These are phyloP conservation scores for Pisolithus microcarpus DNA, from an alignment of 768 basidiomycete species.

Conservation along the genomic window DNA sequence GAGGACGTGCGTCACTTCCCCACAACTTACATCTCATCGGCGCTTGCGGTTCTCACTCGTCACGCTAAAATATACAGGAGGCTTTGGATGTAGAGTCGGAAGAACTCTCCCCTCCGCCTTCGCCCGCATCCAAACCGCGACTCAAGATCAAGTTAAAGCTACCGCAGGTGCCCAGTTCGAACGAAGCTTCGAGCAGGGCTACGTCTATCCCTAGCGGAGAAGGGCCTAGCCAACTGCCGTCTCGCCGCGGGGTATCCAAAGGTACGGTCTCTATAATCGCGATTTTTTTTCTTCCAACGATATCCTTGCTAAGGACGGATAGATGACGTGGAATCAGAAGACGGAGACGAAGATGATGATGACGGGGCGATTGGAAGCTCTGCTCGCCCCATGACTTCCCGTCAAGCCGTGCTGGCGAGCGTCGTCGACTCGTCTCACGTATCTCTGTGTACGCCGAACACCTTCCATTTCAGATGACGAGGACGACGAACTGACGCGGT, in stretches of 20 bases:
- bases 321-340: constrained; percentile 39
- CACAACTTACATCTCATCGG: background rate
- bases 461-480: background rate
- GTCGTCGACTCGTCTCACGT: constrained; percentile 66
- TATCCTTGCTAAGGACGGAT: background rate
- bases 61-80: constrained; percentile 1
- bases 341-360: constrained; percentile 35
- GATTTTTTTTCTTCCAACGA: background rate
- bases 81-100: constrained; percentile 26
- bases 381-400: constrained; percentile 41
- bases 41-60: background rate
- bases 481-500: background rate
- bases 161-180: constrained; percentile 31
- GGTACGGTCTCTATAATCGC: constrained; percentile 7
- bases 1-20: constrained; percentile 4
- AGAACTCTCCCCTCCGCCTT: constrained; percentile 28
- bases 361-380: constrained; percentile 22
- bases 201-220: constrained; percentile 19
- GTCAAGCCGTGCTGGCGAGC: constrained; percentile 67
- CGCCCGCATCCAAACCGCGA: constrained; percentile 30
- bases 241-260: constrained; percentile 20
- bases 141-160: constrained; percentile 61
- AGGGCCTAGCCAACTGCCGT: constrained; percentile 17
- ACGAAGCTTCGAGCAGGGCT: constrained; percentile 24
- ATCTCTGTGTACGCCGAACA: constrained; percentile 40